These are phyloP conservation scores for Colletotrichum ledebouriae DNA, from an alignment of 2,329 filamentous ascomycete genomes.

Conservation along the genomic window DNA sequence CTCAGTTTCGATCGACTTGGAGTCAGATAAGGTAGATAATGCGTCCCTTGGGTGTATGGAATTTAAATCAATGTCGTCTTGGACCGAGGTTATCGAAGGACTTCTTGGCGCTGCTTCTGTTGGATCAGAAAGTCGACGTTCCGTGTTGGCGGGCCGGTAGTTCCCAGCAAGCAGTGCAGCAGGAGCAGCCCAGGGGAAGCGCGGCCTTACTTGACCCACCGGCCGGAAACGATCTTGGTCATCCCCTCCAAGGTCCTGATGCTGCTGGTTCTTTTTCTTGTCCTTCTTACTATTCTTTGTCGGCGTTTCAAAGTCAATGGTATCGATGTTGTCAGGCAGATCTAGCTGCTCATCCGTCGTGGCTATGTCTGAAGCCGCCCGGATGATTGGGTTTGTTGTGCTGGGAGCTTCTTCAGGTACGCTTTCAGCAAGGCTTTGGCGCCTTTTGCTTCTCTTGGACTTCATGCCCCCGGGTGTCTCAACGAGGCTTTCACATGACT, in stretches of 20 bases:
- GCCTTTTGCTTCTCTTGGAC: slow-evolving; percentile 46
- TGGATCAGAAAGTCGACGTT: background rate
- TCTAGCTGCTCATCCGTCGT: slow-evolving; percentile 6
- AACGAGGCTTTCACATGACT: background rate
- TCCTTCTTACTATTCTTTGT: slow-evolving; percentile 46
- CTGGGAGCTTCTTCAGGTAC: slow-evolving; percentile 13
- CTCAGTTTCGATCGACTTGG: background rate
- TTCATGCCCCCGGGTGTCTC: slow-evolving; percentile 13
- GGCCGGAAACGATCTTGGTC: background rate
- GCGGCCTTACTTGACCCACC: no score
- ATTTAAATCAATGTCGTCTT: background rate
- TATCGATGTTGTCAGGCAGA: slow-evolving; percentile 10
- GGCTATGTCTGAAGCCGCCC: background rate
- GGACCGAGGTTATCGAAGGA: background rate
- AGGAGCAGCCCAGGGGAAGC: background rate
- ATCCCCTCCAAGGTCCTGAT: slow-evolving; percentile 17
- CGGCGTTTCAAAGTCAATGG: slow-evolving; percentile 24
- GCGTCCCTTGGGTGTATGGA: background rate
- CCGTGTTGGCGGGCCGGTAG: background rate
- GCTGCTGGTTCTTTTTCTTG: slow-evolving; percentile 49
- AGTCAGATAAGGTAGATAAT: background rate
- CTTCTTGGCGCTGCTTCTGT: background rate
- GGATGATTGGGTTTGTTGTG: background rate
- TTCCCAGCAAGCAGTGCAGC: no score
- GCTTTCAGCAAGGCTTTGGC: slow-evolving; percentile 31